A percentile compares a stretch with the other conserved stretches of the same genome.
Evolutionary conservation across 2,329 filamentous ascomycete species (phyloP).

Genomic region (Rutstroemia sp.): DNA sequence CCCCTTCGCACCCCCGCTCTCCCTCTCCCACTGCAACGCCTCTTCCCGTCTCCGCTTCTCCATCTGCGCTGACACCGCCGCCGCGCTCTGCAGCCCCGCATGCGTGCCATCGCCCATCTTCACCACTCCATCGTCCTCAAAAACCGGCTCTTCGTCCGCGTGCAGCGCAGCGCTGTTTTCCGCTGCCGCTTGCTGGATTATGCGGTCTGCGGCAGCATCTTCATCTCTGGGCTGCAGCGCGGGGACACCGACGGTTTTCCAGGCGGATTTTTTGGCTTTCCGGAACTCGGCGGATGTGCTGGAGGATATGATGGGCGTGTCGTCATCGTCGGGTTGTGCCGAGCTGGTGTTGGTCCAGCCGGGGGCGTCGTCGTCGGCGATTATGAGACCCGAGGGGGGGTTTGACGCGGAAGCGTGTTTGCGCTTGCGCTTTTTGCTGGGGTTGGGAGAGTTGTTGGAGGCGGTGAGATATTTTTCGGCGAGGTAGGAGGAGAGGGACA

Average conservation of each 20-base stretch:
- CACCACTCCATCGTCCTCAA: slow-evolving; percentile 42
- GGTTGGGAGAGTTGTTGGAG: slow-evolving; percentile 43
- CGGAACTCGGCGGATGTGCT: slow-evolving; percentile 55
- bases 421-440: slow-evolving; percentile 59
- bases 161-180: slow-evolving; percentile 50
- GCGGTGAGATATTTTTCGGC: slow-evolving; percentile 84
- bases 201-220: slow-evolving; percentile 67
- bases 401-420: slow-evolving; percentile 34
- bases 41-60: slow-evolving; percentile 61
- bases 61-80: slow-evolving; percentile 64
- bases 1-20: slow-evolving; percentile 32
- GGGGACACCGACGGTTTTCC: slow-evolving; percentile 59
- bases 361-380: slow-evolving; percentile 55
- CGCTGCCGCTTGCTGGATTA: slow-evolving; percentile 64
- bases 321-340: slow-evolving; percentile 46
- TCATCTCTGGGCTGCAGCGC: slow-evolving; percentile 31
- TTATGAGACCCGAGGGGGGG: slow-evolving; percentile 46
- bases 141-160: slow-evolving; percentile 42
- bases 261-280: slow-evolving; percentile 68
- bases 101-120: slow-evolving; percentile 84
- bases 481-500: slow-evolving; percentile 74
- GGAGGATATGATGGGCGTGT: slow-evolving; percentile 41
- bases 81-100: slow-evolving; percentile 80
- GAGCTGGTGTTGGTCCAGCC: slow-evolving; percentile 31
- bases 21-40: slow-evolving; percentile 40